phyloP scores from a whole-genome alignment of 225 moss, liverwort and hornwort species.

The Antitrichia curtipendula region DNA sequence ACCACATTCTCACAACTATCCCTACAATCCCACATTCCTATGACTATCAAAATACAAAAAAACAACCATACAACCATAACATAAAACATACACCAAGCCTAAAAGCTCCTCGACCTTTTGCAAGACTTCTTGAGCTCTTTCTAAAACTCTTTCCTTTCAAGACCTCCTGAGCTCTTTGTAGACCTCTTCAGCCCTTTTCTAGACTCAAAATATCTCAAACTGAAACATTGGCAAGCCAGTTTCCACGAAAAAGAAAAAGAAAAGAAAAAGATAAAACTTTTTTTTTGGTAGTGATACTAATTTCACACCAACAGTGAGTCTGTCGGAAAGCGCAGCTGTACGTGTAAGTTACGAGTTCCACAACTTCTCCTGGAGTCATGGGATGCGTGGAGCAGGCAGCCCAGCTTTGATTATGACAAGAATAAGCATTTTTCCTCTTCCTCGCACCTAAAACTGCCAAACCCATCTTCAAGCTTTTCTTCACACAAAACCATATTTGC shows the following conservation, averaged over 20 bases:
- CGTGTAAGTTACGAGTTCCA: not conserved
- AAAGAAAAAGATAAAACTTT: not conserved
- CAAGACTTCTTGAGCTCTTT: not conserved
- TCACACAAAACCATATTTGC: not conserved
- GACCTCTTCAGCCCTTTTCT: not conserved
- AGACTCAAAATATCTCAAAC: not conserved
- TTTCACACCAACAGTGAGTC: not conserved
- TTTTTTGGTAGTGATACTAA: not conserved
- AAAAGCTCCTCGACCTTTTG: not conserved
- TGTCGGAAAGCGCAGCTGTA: not conserved
- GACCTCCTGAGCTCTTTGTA: not conserved
- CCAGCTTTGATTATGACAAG: not conserved
- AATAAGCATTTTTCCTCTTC: not conserved
- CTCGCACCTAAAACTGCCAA: not conserved
- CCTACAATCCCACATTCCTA: not conserved
- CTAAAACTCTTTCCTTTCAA: too few relatives aligned
- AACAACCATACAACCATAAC: not conserved
- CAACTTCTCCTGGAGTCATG: not conserved
- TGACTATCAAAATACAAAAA: not conserved
- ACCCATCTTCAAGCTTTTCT: not conserved
- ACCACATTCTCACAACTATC: too few relatives aligned
- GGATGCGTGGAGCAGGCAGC: not conserved
- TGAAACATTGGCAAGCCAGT: too few relatives aligned
- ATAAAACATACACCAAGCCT: not conserved
- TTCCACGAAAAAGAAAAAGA: not conserved